Conservation (phyloP, 129 eudicot genomes). For the Pseudognaphalium luteoalbum region DNA sequence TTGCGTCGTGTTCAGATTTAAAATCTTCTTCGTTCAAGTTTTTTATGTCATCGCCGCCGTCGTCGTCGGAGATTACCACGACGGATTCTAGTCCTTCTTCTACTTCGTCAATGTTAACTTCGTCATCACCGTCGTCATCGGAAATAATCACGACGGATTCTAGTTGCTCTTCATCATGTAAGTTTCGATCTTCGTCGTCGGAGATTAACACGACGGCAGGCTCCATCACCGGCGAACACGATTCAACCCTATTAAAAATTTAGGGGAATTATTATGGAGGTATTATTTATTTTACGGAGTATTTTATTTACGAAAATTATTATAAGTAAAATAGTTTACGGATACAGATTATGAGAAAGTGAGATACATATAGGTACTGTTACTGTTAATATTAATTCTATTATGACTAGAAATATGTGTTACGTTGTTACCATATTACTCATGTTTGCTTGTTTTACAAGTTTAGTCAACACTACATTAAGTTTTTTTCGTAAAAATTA, state of each 20-base stretch:
- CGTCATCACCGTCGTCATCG: slow-evolving; percentile 33
- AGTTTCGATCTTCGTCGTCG: slow-evolving; percentile 36
- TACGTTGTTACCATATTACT: too few species aligned
- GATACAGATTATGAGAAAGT: too few species aligned
- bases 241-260: not conserved
- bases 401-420: too few species aligned
- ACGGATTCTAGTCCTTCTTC: slow-evolving; percentile 18
- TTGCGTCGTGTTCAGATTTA: slow-evolving; percentile 28
- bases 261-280: not conserved
- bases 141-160: slow-evolving; percentile 34
- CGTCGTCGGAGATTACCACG: slow-evolving; percentile 37
- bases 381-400: too few species aligned
- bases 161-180: slow-evolving; percentile 8
- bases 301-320: too few species aligned
- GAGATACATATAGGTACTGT: too few species aligned
- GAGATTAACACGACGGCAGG: slow-evolving; percentile 40
- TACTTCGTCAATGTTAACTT: slow-evolving; percentile 26
- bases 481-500: too few species aligned
- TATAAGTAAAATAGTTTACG: too few species aligned
- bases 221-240: slow-evolving; percentile 29
- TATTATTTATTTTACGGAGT: too few species aligned
- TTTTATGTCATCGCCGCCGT: not conserved
- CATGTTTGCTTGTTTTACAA: too few species aligned
- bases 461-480: too few species aligned
- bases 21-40: slow-evolving; percentile 11